Base-by-base conservation (phyloP, 2,329 filamentous ascomycete genomes). In the Drechslerella dactyloides region DNA sequence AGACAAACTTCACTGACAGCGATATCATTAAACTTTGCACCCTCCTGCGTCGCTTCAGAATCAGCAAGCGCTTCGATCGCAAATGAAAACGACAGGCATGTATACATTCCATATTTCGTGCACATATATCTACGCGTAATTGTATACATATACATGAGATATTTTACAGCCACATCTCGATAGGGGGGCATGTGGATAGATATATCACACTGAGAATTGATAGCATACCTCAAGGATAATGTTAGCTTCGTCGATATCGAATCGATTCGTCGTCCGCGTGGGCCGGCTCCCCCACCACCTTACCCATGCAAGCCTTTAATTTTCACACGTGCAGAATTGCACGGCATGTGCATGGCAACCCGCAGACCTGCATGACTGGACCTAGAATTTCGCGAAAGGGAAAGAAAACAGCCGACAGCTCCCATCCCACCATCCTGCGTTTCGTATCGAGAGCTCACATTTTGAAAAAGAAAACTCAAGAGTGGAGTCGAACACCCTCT, bases 381-480 rank as follows among this genome's bases (percentile, higher is more conserved):
- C 27, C 27, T 48, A 19, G 21, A 42, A 48, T 48, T 48, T 48
- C 44, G 44, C 44, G 15, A 48, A 23, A 19, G 8, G 40, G n/a
- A 19, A 19, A 21, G 17, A 19, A 48, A 19, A 48, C 19, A 48
- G 27, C 27, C 27, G 27, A 33, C 27, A 33, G n/a, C n/a, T n/a
- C n/a, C 27, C 8, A 33, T 33, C 27, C 27, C 27, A 33, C 27
- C 15, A 44, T 44, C 10, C 40, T 4, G 19, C 13, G 13, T 4
- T 4, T 48, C 44, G 44, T 48, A 48, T 48, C 44, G 44, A 48
- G 44, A 48, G 44, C 44, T 48, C 44, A 21, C 19, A 23, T 8
- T 33, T 33, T 3, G 4, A 33, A 33, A 33, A 33, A 8, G 8
- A 33, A 33, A 33, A 4, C 8, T 33, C 27, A 33, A 3, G 27